These are phyloP conservation scores for Cucurbita moschata DNA, from an alignment of 306 rosid genomes.

Conservation along the genomic window DNA sequence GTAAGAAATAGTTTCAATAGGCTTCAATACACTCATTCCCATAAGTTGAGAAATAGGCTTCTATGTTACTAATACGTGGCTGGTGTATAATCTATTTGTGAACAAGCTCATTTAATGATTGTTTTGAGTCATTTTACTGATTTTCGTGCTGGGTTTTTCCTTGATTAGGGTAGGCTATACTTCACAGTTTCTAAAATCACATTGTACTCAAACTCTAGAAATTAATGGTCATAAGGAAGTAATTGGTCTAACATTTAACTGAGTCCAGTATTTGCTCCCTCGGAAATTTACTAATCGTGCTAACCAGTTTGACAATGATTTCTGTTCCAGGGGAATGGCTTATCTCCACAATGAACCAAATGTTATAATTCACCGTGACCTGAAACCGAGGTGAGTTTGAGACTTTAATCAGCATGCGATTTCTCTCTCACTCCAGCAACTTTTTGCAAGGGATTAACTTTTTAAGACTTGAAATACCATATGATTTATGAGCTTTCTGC, in stretches of 20 bases:
- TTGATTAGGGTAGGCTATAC: not conserved
- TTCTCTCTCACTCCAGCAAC: not conserved
- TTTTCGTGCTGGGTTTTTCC: not conserved
- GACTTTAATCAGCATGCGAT: conserved; percentile 1
- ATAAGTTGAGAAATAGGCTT: not conserved
- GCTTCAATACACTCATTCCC: not conserved
- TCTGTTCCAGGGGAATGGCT: conserved; percentile 65
- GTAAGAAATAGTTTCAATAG: too few relatives aligned
- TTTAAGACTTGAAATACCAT: not conserved
- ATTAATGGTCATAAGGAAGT: not conserved
- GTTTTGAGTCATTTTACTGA: not conserved
- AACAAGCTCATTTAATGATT: not conserved
- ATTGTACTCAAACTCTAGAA: not conserved
- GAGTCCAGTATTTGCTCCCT: not conserved
- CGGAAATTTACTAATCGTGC: conserved; percentile 6
- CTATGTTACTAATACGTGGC: not conserved
- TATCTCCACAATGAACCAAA: conserved; percentile 94
- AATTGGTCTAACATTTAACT: not conserved
- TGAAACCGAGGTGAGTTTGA: conserved; percentile 67
- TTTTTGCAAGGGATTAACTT: not conserved
- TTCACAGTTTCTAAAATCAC: not conserved
- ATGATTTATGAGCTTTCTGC: not conserved
- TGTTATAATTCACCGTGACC: conserved; percentile 79
- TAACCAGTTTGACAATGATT: conserved; percentile 18
- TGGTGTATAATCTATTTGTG: not conserved